Percentiles rank a stretch among this genome's conserved stretches.
Evolutionary conservation across 2,329 filamentous ascomycete genomes (phyloP).

Genomic region (Claviceps monticola): DNA sequence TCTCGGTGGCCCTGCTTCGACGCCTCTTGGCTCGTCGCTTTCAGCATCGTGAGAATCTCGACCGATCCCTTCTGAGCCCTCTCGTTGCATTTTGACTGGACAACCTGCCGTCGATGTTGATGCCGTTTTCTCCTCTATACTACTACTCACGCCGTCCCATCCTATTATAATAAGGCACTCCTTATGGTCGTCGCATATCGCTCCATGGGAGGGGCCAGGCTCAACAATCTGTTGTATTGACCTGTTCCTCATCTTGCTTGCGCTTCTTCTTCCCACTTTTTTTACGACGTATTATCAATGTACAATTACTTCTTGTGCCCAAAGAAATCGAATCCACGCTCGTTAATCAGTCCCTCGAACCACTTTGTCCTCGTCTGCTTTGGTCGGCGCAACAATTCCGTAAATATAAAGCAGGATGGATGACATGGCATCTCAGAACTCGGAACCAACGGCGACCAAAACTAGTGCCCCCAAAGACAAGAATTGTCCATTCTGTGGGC

Average conservation of each 20-base stretch:
- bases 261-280: background rate
- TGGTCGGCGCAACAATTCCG: background rate
- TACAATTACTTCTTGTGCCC: background rate
- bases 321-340: slow-evolving; percentile 3
- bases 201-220: slow-evolving; percentile 6
- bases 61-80: background rate
- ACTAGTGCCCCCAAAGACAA: slow-evolving; percentile 60
- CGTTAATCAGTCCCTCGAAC: slow-evolving; percentile 1
- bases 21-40: background rate
- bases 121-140: background rate
- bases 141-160: background rate
- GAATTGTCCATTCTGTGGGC: slow-evolving; percentile 74
- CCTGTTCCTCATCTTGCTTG: background rate
- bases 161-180: background rate
- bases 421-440: slow-evolving; percentile 18
- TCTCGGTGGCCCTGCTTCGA: background rate
- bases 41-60: background rate
- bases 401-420: slow-evolving; percentile 13
- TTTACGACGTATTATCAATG: background rate
- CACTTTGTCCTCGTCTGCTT: background rate
- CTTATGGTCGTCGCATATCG: slow-evolving; percentile 3
- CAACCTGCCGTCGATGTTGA: background rate
- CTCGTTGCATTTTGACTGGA: background rate
- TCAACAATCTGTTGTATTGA: background rate
- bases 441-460: slow-evolving; percentile 27